Percentiles rank a stretch among this genome's conserved stretches.
phyloP scores from a whole-genome alignment of 1,139 yeast species.

The Candida mesenterica region DNA sequence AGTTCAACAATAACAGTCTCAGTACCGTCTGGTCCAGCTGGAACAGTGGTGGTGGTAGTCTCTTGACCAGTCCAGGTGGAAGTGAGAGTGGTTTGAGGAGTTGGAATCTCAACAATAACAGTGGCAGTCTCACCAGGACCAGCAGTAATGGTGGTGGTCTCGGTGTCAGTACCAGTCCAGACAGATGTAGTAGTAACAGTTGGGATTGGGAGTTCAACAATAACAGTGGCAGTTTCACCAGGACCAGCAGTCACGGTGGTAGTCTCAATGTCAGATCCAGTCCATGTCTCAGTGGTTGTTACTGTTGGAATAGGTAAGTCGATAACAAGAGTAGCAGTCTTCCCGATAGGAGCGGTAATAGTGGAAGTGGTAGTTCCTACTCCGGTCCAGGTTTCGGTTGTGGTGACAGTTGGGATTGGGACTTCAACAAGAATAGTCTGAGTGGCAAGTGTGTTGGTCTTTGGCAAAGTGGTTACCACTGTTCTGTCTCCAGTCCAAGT shows the following conservation, averaged over 20 bases:
- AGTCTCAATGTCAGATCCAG: slow-evolving; percentile 7
- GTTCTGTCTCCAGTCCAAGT: slow-evolving; percentile 27
- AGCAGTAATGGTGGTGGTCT: slow-evolving; percentile 9
- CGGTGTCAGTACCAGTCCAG: slow-evolving; percentile 11
- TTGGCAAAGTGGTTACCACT: slow-evolving; percentile 19
- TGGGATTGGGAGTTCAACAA: slow-evolving; percentile 14
- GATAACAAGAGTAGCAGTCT: slow-evolving; percentile 16
- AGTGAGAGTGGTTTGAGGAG: slow-evolving; percentile 14
- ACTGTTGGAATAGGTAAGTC: slow-evolving; percentile 15
- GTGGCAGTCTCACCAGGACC: slow-evolving; percentile 10
- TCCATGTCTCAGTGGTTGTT: slow-evolving; percentile 10
- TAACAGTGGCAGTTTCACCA: slow-evolving; percentile 10
- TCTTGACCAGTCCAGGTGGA: slow-evolving; percentile 7
- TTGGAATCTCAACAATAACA: slow-evolving; percentile 11
- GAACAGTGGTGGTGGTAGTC: slow-evolving; percentile 15
- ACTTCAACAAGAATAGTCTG: slow-evolving; percentile 17
- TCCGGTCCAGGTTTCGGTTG: slow-evolving; percentile 8
- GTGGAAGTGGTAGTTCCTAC: not conserved
- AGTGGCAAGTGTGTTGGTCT: slow-evolving; percentile 9
- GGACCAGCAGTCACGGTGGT: slow-evolving; percentile 9
- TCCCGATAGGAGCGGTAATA: not conserved
- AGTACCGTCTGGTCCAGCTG: slow-evolving; percentile 7
- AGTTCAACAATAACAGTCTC: slow-evolving; percentile 2
- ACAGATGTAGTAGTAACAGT: slow-evolving; percentile 10
- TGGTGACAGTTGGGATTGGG: slow-evolving; percentile 16